phyloP scores from a whole-genome alignment of 2,329 filamentous ascomycete genomes.

The Pseudophaeomoniella oleicola region DNA sequence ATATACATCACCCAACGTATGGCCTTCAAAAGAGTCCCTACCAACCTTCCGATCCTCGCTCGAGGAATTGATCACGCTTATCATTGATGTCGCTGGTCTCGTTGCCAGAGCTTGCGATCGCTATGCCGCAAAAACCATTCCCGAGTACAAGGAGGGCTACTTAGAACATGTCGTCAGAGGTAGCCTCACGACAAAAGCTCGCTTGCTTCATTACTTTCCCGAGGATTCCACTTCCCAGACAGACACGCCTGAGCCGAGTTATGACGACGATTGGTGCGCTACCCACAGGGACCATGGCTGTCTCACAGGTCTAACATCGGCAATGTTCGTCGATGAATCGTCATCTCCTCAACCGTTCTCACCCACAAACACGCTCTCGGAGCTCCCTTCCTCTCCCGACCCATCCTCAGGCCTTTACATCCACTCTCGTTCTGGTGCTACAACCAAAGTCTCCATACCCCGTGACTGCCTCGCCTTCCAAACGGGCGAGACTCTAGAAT shows the following conservation, averaged over 20 bases:
- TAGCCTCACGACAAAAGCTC: slow-evolving; percentile 78
- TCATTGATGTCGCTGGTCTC: slow-evolving; percentile 78
- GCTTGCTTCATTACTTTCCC: slow-evolving; percentile 87
- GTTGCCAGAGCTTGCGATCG: slow-evolving; percentile 83
- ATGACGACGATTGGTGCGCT: slow-evolving; percentile 85
- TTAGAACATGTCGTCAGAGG: slow-evolving; percentile 75
- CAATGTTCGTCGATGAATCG: slow-evolving; percentile 86
- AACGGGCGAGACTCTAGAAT: slow-evolving; percentile 80
- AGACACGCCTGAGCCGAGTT: not conserved
- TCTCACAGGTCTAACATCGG: slow-evolving; percentile 81
- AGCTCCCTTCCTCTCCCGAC: slow-evolving; percentile 66
- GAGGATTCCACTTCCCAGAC: slow-evolving; percentile 3
- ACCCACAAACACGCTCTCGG: slow-evolving; percentile 35
- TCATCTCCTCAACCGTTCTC: not conserved
- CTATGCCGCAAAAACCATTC: slow-evolving; percentile 67
- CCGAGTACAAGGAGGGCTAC: slow-evolving; percentile 55
- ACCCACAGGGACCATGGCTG: slow-evolving; percentile 71
- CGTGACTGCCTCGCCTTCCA: slow-evolving; percentile 88
- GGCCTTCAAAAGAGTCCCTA: slow-evolving; percentile 56
- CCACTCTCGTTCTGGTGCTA: slow-evolving; percentile 63
- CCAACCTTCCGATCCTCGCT: slow-evolving; percentile 63
- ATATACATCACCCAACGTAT: slow-evolving; percentile 81
- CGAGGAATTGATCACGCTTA: slow-evolving; percentile 62
- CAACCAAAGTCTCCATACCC: slow-evolving; percentile 86
- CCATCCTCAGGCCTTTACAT: slow-evolving; percentile 85